These are phyloP conservation scores for Nidula niveotomentosa DNA, from an alignment of 1,284 basidiomycete species.

Conservation along the genomic window DNA sequence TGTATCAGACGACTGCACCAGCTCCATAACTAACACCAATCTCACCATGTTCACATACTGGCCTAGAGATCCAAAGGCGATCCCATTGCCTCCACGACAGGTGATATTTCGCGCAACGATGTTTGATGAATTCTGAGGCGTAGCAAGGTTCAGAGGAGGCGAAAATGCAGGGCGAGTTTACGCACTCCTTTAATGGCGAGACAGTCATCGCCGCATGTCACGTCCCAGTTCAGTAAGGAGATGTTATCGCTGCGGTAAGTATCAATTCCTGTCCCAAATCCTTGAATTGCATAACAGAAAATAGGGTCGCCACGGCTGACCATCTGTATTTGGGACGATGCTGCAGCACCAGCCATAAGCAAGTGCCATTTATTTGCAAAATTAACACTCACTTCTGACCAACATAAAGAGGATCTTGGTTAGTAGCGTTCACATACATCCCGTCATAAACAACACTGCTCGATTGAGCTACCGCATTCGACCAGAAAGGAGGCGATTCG, in stretches of 20 bases:
- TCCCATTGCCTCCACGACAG: conserved; percentile 63
- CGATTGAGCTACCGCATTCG: conserved; percentile 58
- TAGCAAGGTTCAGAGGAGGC: neutral
- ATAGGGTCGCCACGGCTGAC: conserved; percentile 19
- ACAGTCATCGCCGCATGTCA: conserved; percentile 66
- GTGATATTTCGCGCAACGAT: conserved; percentile 49
- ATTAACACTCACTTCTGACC: conserved; percentile 47
- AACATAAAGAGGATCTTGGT: conserved; percentile 42
- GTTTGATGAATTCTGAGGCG: conserved; percentile 52
- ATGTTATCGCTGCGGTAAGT: conserved; percentile 58
- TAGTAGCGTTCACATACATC: conserved; percentile 63
- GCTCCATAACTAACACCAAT: neutral
- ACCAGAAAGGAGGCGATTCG: conserved; percentile 65
- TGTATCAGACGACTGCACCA: neutral
- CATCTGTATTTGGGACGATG: conserved; percentile 67
- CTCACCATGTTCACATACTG: conserved; percentile 57
- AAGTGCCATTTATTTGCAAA: neutral
- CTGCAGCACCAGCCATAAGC: conserved; percentile 21
- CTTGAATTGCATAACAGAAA: neutral
- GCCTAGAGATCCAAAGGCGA: conserved; percentile 64
- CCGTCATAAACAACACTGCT: conserved; percentile 56
- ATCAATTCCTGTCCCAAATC: conserved; percentile 43
- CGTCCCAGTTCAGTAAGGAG: conserved; percentile 53
- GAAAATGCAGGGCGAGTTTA: conserved; percentile 4
- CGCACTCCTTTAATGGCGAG: conserved; percentile 65